phyloP scores from a whole-genome alignment of 345 rosid genomes.

The Bretschneidera sinensis region DNA sequence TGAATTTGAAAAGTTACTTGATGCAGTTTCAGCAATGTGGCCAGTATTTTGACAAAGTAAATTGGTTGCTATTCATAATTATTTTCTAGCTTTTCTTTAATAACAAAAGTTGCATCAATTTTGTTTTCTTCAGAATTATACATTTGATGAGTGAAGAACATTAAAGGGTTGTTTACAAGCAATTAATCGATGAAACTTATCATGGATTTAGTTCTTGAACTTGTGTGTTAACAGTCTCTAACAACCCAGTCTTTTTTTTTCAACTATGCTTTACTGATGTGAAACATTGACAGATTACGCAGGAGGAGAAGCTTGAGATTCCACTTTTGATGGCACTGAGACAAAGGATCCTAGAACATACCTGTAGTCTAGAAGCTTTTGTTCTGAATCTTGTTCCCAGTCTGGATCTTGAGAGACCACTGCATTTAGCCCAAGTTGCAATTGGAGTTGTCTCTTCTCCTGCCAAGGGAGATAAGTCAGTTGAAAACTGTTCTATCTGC shows the following conservation, averaged over 20 bases:
- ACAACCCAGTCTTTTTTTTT: not conserved
- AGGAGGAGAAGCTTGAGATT: constrained; percentile 52
- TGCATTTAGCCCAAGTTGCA: constrained; percentile 71
- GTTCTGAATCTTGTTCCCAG: constrained; percentile 54
- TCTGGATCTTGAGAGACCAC: constrained; percentile 52
- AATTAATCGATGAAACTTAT: not conserved
- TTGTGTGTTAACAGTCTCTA: not conserved
- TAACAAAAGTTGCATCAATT: not conserved
- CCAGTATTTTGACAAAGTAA: too few species aligned
- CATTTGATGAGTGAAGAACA: not conserved
- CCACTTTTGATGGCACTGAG: constrained; percentile 72
- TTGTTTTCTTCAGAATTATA: not conserved
- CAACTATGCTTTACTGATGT: constrained; percentile 10
- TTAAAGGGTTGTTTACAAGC: not conserved
- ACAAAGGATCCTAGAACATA: constrained; percentile 67
- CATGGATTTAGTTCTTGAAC: not conserved
- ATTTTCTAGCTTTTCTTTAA: too few species aligned
- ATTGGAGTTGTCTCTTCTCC: constrained; percentile 64
- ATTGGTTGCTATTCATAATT: too few species aligned
- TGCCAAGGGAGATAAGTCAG: constrained; percentile 30
- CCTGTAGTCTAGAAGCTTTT: constrained; percentile 59
- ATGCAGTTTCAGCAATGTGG: too few species aligned
- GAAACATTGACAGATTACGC: constrained; percentile 44
- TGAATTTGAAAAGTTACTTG: too few species aligned
- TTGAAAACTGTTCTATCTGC: constrained; percentile 76